Evolutionary conservation across 2,329 filamentous ascomycete species (phyloP).

Genomic region (Aspergillus spinulosporus): DNA sequence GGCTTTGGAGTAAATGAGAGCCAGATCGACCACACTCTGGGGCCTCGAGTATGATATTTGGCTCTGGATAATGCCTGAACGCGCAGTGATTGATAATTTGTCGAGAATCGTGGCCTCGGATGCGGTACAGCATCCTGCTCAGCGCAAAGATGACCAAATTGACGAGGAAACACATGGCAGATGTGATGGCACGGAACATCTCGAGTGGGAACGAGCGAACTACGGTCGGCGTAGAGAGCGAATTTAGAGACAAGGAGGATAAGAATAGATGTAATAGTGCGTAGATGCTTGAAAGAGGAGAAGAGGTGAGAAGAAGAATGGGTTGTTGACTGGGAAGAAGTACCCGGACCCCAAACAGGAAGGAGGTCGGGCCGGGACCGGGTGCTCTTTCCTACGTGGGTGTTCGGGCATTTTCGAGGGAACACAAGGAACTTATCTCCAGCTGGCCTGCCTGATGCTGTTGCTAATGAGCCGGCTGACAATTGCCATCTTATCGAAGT

Average conservation of each 20-base stretch:
- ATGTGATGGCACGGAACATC: not conserved
- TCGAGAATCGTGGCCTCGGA: conserved; percentile 29
- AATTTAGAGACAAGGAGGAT: not conserved
- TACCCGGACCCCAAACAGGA: conserved; percentile 3
- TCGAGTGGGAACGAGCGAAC: not conserved
- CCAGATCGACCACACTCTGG: conserved; percentile 27
- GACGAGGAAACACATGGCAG: not conserved
- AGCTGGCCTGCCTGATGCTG: not conserved
- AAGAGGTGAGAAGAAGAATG: not conserved
- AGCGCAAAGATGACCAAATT: conserved; percentile 26
- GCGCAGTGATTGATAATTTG: conserved; percentile 26
- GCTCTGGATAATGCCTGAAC: conserved; percentile 24
- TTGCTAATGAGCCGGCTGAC: not conserved
- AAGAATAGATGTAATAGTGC: not conserved
- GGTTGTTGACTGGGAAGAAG: not conserved
- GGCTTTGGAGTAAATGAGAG: conserved; percentile 23
- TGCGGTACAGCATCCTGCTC: conserved; percentile 25
- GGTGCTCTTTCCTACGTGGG: conserved; percentile 9
- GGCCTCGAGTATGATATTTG: conserved; percentile 29
- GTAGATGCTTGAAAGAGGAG: not conserved
- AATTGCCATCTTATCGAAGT: not conserved
- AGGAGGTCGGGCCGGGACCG: conserved; percentile 26
- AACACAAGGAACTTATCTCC: not conserved
- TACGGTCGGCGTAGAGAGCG: not conserved
- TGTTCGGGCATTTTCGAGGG: not conserved